Evolutionary conservation across 768 basidiomycete species (phyloP).

Genomic region (Tremella fuciformis): DNA sequence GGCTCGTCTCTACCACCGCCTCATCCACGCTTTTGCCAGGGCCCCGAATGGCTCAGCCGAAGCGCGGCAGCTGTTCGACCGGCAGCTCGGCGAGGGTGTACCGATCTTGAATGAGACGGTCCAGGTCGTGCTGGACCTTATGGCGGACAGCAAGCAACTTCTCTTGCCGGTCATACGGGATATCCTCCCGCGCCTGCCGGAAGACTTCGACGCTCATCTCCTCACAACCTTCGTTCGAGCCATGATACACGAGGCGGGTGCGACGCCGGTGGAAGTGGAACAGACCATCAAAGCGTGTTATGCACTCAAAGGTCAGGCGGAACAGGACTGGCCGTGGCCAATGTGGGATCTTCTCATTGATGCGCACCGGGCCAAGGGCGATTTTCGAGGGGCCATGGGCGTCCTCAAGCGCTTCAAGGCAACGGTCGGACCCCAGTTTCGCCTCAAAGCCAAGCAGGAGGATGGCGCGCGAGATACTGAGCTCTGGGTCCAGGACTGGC

Average conservation of each 20-base stretch:
- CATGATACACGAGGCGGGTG: neutral
- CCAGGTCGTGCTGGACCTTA: neutral
- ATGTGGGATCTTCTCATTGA: slow-evolving; percentile 29
- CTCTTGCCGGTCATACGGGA: neutral
- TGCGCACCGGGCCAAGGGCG: slow-evolving; percentile 11
- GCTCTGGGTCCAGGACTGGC: neutral
- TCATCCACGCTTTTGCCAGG: slow-evolving; percentile 3
- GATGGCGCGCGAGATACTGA: neutral
- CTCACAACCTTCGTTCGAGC: neutral
- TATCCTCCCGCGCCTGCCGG: neutral
- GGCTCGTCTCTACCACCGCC: neutral
- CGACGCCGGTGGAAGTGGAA: slow-evolving; percentile 15
- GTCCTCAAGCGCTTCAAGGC: slow-evolving; percentile 15
- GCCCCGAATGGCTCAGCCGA: neutral
- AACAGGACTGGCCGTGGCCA: slow-evolving; percentile 25
- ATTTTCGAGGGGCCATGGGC: slow-evolving; percentile 19
- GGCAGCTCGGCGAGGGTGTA: neutral
- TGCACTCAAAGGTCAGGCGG: neutral
- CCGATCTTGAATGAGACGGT: neutral
- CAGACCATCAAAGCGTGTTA: slow-evolving; percentile 28
- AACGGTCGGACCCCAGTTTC: slow-evolving; percentile 7
- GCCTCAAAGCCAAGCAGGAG: neutral
- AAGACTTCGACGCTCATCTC: neutral
- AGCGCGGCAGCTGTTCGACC: neutral
- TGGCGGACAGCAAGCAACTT: neutral